These are phyloP conservation scores for Paraconiothyrium brasiliense DNA, from an alignment of 2,329 filamentous ascomycete genomes.

Conservation along the genomic window DNA sequence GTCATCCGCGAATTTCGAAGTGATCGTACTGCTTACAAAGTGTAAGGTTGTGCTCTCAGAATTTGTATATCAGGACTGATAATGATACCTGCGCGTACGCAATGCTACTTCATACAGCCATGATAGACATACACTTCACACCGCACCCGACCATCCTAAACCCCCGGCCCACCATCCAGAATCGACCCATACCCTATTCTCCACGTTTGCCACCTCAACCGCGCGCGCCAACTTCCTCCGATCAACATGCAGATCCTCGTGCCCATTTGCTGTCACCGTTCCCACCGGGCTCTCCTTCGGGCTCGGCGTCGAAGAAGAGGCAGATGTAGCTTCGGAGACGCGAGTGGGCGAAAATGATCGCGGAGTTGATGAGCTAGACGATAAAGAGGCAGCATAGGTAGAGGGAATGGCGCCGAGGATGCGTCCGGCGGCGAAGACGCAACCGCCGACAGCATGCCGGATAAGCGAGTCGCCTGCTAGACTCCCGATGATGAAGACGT, in stretches of 20 bases:
- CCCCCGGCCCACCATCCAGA: slow-evolving; percentile 51
- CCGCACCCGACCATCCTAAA: slow-evolving; percentile 24
- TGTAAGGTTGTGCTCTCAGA: too few species aligned
- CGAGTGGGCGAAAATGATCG: slow-evolving; percentile 34
- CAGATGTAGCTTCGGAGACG: slow-evolving; percentile 27
- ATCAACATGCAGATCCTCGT: slow-evolving; percentile 52
- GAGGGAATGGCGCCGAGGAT: slow-evolving; percentile 48
- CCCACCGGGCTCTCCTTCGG: slow-evolving; percentile 31
- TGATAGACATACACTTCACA: background rate
- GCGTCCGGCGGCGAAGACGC: slow-evolving; percentile 64
- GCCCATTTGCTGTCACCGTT: slow-evolving; percentile 44
- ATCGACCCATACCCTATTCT: slow-evolving; percentile 44
- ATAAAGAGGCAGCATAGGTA: slow-evolving; percentile 24
- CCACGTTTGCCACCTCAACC: slow-evolving; percentile 40
- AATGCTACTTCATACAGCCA: background rate
- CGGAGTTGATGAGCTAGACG: slow-evolving; percentile 30
- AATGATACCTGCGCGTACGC: too few species aligned
- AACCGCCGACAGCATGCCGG: slow-evolving; percentile 67
- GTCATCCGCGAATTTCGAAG: too few species aligned
- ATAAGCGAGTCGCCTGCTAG: slow-evolving; percentile 69
- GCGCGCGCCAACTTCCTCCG: slow-evolving; percentile 39
- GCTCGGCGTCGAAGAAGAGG: slow-evolving; percentile 15
- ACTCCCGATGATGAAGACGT: slow-evolving; percentile 67
- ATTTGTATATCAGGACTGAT: too few species aligned
- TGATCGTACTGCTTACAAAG: too few species aligned